A percentile compares a stretch with the other conserved stretches of the same genome.
Evolutionary conservation across 2,329 filamentous ascomycete species (phyloP).

Genomic region (Colletotrichum lupini): DNA sequence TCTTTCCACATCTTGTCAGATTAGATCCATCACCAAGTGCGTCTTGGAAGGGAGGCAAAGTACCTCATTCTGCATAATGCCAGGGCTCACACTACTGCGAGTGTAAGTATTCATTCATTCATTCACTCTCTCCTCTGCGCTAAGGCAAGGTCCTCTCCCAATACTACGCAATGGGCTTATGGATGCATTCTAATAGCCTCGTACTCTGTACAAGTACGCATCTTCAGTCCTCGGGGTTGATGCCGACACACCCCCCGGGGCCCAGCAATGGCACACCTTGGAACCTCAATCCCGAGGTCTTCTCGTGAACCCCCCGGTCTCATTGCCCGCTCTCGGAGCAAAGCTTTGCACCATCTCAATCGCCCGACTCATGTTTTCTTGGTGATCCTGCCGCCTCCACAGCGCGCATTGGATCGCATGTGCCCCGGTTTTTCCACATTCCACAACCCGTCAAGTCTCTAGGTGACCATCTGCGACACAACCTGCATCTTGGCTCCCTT

Average conservation of each 20-base stretch:
- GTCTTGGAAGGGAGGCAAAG: neutral
- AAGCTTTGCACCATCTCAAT: slow-evolving; percentile 12
- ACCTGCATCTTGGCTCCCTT: neutral
- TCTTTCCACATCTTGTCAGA: slow-evolving; percentile 9
- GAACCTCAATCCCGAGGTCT: slow-evolving; percentile 24
- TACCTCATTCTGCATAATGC: slow-evolving; percentile 11
- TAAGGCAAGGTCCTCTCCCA: neutral
- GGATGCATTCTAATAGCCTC: neutral
- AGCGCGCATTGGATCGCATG: neutral
- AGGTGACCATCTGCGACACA: neutral
- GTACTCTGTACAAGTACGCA: neutral
- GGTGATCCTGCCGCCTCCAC: slow-evolving; percentile 28
- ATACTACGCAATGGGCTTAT: slow-evolving; percentile 1
- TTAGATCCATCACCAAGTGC: slow-evolving; percentile 12
- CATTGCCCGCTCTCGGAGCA: slow-evolving; percentile 32
- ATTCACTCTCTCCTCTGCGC: neutral
- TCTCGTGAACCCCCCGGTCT: slow-evolving; percentile 25
- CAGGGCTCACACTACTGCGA: slow-evolving; percentile 7
- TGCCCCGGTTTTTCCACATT: slow-evolving; percentile 20
- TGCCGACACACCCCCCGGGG: slow-evolving; percentile 1
- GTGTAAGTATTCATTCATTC: neutral
- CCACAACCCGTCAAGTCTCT: neutral
- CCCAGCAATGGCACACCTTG: neutral
- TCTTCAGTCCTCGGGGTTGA: neutral
- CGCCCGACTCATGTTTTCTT: slow-evolving; percentile 32